Percentiles rank a stretch among this genome's conserved stretches.
Evolutionary conservation across 441 rosid species (phyloP).

Genomic region (Pelargonium cotyledonis): DNA sequence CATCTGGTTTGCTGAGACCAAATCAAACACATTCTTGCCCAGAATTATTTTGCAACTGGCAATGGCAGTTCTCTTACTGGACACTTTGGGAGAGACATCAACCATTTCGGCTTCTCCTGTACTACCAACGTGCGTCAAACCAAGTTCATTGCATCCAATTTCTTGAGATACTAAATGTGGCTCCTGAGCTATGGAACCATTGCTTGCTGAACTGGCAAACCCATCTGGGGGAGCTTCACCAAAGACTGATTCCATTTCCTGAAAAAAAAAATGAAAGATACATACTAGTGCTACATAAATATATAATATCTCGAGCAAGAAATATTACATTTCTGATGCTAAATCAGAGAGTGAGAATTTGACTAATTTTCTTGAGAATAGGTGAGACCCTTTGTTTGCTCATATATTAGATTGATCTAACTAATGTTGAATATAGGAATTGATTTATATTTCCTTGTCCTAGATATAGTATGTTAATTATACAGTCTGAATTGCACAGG

Average conservation of each 20-base stretch:
- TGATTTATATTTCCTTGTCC: too few species aligned
- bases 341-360: neutral
- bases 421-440: too few species aligned
- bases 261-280: slow-evolving; percentile 15
- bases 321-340: neutral
- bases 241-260: slow-evolving; percentile 83
- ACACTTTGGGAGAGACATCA: slow-evolving; percentile 71
- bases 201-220: slow-evolving; percentile 22
- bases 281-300: neutral
- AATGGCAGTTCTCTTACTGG: slow-evolving; percentile 55
- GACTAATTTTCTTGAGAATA: too few species aligned
- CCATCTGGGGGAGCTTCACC: slow-evolving; percentile 40
- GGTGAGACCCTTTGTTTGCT: too few species aligned
- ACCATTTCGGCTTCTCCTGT: slow-evolving; percentile 86
- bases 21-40: slow-evolving; percentile 62
- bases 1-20: slow-evolving; percentile 73
- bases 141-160: slow-evolving; percentile 14
- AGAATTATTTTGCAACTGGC: slow-evolving; percentile 71
- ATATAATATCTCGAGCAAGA: neutral
- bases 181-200: slow-evolving; percentile 20
- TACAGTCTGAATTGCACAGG: too few species aligned
- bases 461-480: too few species aligned
- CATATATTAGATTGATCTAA: too few species aligned
- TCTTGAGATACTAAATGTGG: slow-evolving; percentile 18
- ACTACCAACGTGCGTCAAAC: slow-evolving; percentile 54